Base-by-base conservation (phyloP, 805 yeast species). In the Cyberlindnera xylosilytica region DNA sequence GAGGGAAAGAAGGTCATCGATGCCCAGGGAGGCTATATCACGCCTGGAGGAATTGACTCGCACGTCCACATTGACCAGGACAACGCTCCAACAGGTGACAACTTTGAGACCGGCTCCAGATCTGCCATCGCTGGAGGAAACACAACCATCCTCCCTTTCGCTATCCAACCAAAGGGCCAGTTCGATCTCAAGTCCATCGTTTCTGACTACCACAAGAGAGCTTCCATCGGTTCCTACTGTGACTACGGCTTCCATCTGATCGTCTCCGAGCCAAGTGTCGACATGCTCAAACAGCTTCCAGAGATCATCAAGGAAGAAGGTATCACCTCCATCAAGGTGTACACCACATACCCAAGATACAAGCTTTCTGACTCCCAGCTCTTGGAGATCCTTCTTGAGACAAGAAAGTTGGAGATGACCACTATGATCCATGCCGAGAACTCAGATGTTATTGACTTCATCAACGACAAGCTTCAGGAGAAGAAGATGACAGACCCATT, bases 361-460 rank as follows among this genome's bases (percentile, higher is more conserved):
- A 69, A 66, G 45, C 56, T 73, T 20, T 56, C 57, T 23, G 78
- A 73, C 45, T 57, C 62, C 16, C 68, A 71, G 41, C 47, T 73
- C 20, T 46, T 73, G 53, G 63, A 62, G 15, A 62, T 69, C 5
- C 46, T 73, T 47, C 50, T 63, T 15, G 65, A 63, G 17, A 67
- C 69, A 7, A 61, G 76, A 32, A 62, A 64, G 38, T 50, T 67
- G 27, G 67, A 69, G 10, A 64, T 73, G 51, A 73, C 78, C 6
- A 68, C 72, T 1, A 70, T 73, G 74, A 65, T 72, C 20, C 78
- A 73, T 49, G 77, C 78, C n/a, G 78, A 73, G 49, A 72, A 72
- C 52, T 64, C 71, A 36, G 78, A 73, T 43, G 63, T 73, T 36
- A 71, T 73, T 34, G 60, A 61, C 22, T 69, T 65, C 48, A 58